A percentile compares a stretch with the other conserved stretches of the same genome.
Evolutionary conservation across 257 asterid genomes (phyloP).

Genomic region (Solanum lignicaule): DNA sequence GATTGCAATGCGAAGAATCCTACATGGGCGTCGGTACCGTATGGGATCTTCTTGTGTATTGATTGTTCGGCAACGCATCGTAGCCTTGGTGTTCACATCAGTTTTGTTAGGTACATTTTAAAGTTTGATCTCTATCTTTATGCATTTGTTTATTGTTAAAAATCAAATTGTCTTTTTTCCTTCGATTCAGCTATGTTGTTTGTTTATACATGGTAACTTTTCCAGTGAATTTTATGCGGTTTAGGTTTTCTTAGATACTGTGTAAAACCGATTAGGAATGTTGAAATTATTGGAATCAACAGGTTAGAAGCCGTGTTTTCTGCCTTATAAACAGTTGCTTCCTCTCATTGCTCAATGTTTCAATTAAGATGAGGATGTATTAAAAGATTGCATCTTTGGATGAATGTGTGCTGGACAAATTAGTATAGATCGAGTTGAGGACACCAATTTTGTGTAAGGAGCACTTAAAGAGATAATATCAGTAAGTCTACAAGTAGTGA

Average conservation of each 20-base stretch:
- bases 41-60: slow-evolving; percentile 90
- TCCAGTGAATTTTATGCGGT: background rate
- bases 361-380: background rate
- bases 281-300: background rate
- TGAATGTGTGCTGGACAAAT: background rate
- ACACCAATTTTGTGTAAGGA: background rate
- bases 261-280: background rate
- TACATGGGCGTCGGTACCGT: slow-evolving; percentile 97
- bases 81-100: slow-evolving; percentile 90
- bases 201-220: background rate
- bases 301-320: background rate
- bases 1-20: slow-evolving; percentile 96
- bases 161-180: background rate
- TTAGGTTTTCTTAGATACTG: background rate
- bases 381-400: background rate
- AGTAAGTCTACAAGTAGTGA: background rate
- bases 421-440: background rate
- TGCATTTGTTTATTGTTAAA: background rate
- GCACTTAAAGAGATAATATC: background rate
- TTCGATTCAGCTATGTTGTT: background rate
- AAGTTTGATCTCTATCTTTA: background rate
- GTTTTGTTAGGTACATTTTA: slow-evolving; percentile 68
- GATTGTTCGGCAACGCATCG: slow-evolving; percentile 95
- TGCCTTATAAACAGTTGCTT: background rate
- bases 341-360: background rate